These are phyloP conservation scores for Theileria parva DNA, from an alignment of 169 alveolate species.

Conservation along the genomic window DNA sequence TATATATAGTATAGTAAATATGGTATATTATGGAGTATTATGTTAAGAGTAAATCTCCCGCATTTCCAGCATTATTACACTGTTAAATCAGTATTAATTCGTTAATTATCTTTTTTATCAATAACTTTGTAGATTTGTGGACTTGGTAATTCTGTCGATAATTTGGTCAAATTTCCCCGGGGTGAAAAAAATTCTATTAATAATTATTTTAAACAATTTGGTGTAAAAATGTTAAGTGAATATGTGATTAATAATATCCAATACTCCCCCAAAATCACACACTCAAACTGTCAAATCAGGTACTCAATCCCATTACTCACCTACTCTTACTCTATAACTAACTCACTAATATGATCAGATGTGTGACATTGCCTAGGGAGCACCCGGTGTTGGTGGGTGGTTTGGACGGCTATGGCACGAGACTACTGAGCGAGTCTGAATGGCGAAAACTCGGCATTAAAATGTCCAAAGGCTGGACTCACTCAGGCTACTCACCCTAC, in stretches of 20 bases:
- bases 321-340: no score
- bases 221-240: slow-evolving; percentile 1
- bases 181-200: no score
- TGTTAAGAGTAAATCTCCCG: no score
- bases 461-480: slow-evolving; percentile 26
- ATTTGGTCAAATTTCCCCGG: no score
- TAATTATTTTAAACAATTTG: slow-evolving; percentile 4
- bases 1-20: no score
- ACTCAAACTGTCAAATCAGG: slow-evolving; percentile 22
- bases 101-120: no score
- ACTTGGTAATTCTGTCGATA: no score
- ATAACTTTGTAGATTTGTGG: no score
- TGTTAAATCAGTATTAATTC: no score
- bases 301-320: not conserved
- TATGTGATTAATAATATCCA: not conserved
- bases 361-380: slow-evolving; percentile 25
- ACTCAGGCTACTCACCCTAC: slow-evolving; percentile 19
- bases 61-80: no score
- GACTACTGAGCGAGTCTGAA: not conserved
- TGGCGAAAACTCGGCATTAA: slow-evolving; percentile 17
- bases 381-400: slow-evolving; percentile 23
- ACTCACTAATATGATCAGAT: slow-evolving; percentile 14
- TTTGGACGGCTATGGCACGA: not conserved
- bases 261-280: slow-evolving; percentile 2
- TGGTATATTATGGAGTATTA: no score